Conservation (phyloP, 1,284 basidiomycete genomes). For the Boletus semigastroideus region DNA sequence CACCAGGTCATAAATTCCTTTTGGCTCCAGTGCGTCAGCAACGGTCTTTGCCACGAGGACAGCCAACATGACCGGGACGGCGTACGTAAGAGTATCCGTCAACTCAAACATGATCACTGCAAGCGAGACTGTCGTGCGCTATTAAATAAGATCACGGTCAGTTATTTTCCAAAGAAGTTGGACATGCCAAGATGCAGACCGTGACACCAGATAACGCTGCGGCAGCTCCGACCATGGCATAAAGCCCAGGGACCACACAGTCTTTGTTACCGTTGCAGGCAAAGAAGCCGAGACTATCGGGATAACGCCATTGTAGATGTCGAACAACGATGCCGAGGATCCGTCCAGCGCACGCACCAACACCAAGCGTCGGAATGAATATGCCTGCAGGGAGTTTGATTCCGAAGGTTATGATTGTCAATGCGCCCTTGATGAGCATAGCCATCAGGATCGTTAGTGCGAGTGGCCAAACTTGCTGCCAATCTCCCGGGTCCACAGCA, state of each 20-base stretch:
- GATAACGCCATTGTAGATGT: conserved; percentile 70
- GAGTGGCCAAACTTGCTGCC: conserved; percentile 62
- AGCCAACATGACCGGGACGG: conserved; percentile 91
- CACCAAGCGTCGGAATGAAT: conserved; percentile 95
- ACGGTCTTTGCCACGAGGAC: conserved; percentile 93
- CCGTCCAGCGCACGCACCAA: conserved; percentile 94
- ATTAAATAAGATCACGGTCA: conserved; percentile 11
- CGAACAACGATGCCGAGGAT: conserved; percentile 86
- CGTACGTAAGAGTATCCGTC: conserved; percentile 92
- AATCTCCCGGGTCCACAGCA: conserved; percentile 58
- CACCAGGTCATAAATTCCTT: conserved; percentile 90
- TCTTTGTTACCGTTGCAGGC: conserved; percentile 63
- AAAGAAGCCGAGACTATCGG: conserved; percentile 62
- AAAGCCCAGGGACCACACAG: conserved; percentile 82
- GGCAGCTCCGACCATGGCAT: conserved; percentile 92
- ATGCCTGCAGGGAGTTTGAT: conserved; percentile 95
- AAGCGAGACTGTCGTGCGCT: conserved; percentile 88
- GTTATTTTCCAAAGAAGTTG: neutral
- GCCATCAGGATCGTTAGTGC: conserved; percentile 69
- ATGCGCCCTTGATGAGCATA: conserved; percentile 76
- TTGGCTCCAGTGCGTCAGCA: conserved; percentile 89
- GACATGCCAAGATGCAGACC: conserved; percentile 40
- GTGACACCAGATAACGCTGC: conserved; percentile 88
- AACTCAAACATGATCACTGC: conserved; percentile 99
- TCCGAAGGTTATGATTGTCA: conserved; percentile 93